Base-by-base conservation (phyloP, 2,329 filamentous ascomycete genomes). In the Dactylellina parvicollis region DNA sequence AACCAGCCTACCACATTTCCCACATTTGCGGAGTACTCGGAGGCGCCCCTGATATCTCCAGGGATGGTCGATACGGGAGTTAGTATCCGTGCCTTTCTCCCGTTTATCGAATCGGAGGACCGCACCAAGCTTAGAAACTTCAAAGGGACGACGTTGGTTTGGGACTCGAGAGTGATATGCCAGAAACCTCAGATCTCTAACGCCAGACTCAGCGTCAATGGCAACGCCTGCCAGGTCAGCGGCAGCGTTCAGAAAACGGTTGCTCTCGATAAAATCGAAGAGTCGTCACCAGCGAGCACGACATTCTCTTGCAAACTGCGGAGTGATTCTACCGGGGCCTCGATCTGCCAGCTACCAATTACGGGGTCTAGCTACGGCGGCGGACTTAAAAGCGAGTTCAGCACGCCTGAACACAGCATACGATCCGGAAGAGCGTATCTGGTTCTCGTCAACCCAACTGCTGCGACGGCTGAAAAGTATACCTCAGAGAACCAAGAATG, bases 151-250 rank as follows among this genome's bases (percentile, higher is more conserved):
- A 7, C 30, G 4, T 18, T 67, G 40, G 42, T 67, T 20, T 60
- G 42, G 42, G 62, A 67, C 38, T 46, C 62, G 10, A 67, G 62
- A 52, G 42, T 67, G 10, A 32, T 67, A 9, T 67, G 50, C 20
- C 62, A 67, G 30, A 67, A 60, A 22, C 62, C 62, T 20, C 10
- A 34, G 22, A 20, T 67, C 5, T 59, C 52, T 9, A 34, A 60
- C 20, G 20, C 22, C 12, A 5, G 22, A 38, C 5, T 47, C 1
- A 4, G 20, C n/a, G n/a, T n/a, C 3, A 24, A 1, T 12, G 24
- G 34, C 9, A 40, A 20, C 8, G 30, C 18, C 24, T 55, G 2
- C 14, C 9, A 2, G 4, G 22, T 57, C 22, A 34, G 20, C 5
- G 54, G 54, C n/a, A 32, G 8, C 10, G 40, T 59, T 46, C 55